These are phyloP conservation scores for Tirmania nivea DNA, from an alignment of 495 filamentous ascomycete species.

Conservation along the genomic window DNA sequence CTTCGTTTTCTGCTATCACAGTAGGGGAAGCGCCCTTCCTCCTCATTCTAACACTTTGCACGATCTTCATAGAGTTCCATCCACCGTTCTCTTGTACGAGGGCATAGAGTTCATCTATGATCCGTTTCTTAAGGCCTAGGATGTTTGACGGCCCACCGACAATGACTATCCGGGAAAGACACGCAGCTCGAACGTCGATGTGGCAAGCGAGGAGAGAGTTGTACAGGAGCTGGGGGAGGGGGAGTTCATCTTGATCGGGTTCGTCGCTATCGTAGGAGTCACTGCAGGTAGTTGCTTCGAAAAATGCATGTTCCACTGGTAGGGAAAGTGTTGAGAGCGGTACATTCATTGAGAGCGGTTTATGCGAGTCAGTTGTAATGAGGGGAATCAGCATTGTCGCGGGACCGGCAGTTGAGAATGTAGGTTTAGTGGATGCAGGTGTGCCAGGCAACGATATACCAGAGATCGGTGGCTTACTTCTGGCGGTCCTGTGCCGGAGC, in stretches of 20 bases:
- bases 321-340: constrained; percentile 46
- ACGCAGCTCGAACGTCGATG: constrained; percentile 57
- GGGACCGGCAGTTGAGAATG: constrained; percentile 9
- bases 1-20: too few relatives aligned
- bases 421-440: not conserved
- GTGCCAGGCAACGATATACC: not conserved
- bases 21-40: not conserved
- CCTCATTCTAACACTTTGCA: constrained; percentile 16
- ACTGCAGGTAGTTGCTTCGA: constrained; percentile 29
- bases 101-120: constrained; percentile 48
- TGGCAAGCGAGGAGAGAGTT: constrained; percentile 50
- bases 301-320: constrained; percentile 55
- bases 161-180: constrained; percentile 79
- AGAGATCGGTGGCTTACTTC: too few relatives aligned
- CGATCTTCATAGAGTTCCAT: constrained; percentile 33
- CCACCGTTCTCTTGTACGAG: constrained; percentile 49
- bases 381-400: constrained; percentile 27
- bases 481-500: not conserved
- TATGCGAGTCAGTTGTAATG: constrained; percentile 26
- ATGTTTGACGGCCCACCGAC: constrained; percentile 64
- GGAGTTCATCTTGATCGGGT: constrained; percentile 68
- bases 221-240: constrained; percentile 54
- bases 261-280: constrained; percentile 18
- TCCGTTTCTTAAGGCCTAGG: constrained; percentile 56
- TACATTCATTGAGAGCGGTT: constrained; percentile 28